Percentiles rank a stretch among this genome's conserved stretches.
phyloP scores from a whole-genome alignment of 1,139 yeast genomes.

The Pichia sp. region DNA sequence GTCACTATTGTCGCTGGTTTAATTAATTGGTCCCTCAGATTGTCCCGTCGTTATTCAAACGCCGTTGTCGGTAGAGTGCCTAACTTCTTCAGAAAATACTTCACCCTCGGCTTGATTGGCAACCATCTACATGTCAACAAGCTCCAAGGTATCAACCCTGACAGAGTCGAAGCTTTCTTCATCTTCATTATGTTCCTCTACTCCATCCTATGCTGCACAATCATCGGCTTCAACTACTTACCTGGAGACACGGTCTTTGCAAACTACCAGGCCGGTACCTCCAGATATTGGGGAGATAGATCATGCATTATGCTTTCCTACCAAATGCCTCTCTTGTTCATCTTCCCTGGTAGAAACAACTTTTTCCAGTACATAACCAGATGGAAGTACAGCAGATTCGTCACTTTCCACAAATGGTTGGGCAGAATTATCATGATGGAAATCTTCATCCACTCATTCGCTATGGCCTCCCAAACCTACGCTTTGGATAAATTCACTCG shows the following conservation, averaged over 20 bases:
- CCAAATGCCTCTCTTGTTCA: constrained; percentile 49
- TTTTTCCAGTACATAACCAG: constrained; percentile 60
- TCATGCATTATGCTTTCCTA: constrained; percentile 52
- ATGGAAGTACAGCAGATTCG: constrained; percentile 59
- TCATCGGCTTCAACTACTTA: constrained; percentile 40
- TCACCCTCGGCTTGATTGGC: constrained; percentile 47
- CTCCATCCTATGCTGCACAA: constrained; percentile 30
- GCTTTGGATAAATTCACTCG: constrained; percentile 42
- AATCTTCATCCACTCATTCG: constrained; percentile 50
- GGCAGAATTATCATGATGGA: constrained; percentile 44
- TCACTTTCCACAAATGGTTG: constrained; percentile 63
- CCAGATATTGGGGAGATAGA: constrained; percentile 58
- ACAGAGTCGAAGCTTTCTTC: constrained; percentile 56
- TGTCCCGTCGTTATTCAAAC: constrained; percentile 37
- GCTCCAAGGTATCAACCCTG: constrained; percentile 52
- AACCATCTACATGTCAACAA: constrained; percentile 40
- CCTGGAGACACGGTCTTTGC: constrained; percentile 39
- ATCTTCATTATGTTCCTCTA: constrained; percentile 45
- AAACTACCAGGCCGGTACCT: constrained; percentile 40
- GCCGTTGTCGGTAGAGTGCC: constrained; percentile 35
- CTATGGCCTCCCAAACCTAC: constrained; percentile 40
- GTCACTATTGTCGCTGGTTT: constrained; percentile 40
- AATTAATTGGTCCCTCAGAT: constrained; percentile 40
- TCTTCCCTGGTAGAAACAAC: constrained; percentile 69
- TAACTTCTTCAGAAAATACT: constrained; percentile 40